phyloP scores from a whole-genome alignment of 306 rosid species.

The Glycyrrhiza uralensis region DNA sequence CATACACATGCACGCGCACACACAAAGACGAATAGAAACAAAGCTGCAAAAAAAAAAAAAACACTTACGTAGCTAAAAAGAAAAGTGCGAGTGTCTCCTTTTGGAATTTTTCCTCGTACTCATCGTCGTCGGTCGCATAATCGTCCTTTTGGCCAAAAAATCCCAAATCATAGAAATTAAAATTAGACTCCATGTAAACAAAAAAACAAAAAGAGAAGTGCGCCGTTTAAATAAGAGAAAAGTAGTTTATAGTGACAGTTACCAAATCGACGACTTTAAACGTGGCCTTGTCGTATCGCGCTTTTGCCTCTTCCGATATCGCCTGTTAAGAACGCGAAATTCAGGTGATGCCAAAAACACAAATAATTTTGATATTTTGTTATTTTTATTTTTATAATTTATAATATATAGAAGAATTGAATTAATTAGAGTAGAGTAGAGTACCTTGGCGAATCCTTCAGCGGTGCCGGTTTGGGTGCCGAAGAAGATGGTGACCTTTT shows the following conservation, averaged over 20 bases:
- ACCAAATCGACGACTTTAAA: conserved; percentile 91
- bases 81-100: conserved; percentile 65
- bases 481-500: conserved; percentile 82
- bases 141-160: conserved; percentile 59
- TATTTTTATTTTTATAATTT: too few species aligned
- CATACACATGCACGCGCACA: background rate
- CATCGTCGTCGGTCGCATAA: conserved; percentile 78
- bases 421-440: too few species aligned
- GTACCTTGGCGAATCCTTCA: conserved; percentile 93
- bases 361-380: too few species aligned
- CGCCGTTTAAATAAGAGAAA: background rate
- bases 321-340: conserved; percentile 45
- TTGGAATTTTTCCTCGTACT: conserved; percentile 67
- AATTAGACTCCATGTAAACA: conserved; percentile 13
- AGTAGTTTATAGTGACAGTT: background rate
- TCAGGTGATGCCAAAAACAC: background rate
- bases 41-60: background rate
- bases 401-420: too few species aligned
- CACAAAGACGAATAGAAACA: background rate
- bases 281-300: conserved; percentile 71
- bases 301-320: conserved; percentile 83
- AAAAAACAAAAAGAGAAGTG: background rate
- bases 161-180: conserved; percentile 1
- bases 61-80: conserved; percentile 93
- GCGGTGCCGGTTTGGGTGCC: conserved; percentile 99